phyloP scores from a whole-genome alignment of 2,329 filamentous ascomycete genomes.

The Pseudogymnoascus sp. region DNA sequence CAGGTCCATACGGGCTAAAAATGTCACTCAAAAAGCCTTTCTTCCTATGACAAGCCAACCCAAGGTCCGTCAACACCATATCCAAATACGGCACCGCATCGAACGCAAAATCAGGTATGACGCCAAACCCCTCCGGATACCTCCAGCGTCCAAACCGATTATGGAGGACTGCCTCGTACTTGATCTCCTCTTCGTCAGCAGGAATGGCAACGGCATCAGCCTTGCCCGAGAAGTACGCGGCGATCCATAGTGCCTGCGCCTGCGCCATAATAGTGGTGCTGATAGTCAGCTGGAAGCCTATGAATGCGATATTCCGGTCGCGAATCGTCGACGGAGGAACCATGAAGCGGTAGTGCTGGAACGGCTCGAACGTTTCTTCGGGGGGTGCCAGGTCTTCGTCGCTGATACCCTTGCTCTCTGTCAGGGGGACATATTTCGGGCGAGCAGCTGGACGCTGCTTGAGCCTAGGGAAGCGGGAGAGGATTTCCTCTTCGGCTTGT shows the following conservation, averaged over 20 bases:
- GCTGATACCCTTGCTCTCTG: conserved; percentile 31
- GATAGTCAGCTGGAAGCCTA: conserved; percentile 37
- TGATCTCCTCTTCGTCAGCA: conserved; percentile 32
- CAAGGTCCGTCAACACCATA: conserved; percentile 56
- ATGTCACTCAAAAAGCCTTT: conserved; percentile 33
- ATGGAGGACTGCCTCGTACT: conserved; percentile 51
- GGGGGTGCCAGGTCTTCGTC: conserved; percentile 13
- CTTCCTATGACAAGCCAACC: conserved; percentile 48
- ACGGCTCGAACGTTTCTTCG: conserved; percentile 21
- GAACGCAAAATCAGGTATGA: conserved; percentile 63
- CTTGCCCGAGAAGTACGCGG: conserved; percentile 51
- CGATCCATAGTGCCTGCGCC: conserved; percentile 51
- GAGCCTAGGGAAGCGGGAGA: conserved; percentile 44
- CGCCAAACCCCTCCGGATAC: conserved; percentile 57
- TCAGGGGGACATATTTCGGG: conserved; percentile 36
- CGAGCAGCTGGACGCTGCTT: conserved; percentile 42
- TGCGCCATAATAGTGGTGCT: conserved; percentile 35
- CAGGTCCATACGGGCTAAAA: conserved; percentile 36
- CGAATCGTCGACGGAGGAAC: conserved; percentile 32
- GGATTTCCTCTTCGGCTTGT: conserved; percentile 44
- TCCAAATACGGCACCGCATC: conserved; percentile 69
- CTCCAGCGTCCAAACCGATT: conserved; percentile 63
- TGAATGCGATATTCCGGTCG: conserved; percentile 35
- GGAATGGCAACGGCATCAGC: conserved; percentile 28
- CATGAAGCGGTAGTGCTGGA: conserved; percentile 39